Evolutionary conservation across 179 eudicot genomes (phyloP).

Genomic region (Patellifolia procumbens): DNA sequence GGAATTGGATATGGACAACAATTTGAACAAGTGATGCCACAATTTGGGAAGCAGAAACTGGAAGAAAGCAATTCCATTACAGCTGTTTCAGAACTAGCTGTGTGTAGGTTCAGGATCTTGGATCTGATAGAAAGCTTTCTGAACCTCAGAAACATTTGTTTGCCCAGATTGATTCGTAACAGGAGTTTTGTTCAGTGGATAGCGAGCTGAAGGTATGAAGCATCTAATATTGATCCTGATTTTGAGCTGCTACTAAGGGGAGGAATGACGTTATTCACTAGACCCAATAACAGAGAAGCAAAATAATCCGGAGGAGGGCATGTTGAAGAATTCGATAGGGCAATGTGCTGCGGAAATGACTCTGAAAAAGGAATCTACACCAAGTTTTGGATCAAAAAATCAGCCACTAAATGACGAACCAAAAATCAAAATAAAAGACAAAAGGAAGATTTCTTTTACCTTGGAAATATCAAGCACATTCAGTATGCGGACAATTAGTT

Average conservation of each 20-base stretch:
- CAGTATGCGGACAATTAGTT: slow-evolving; percentile 77
- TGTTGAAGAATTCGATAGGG: slow-evolving; percentile 62
- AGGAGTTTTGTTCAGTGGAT: slow-evolving; percentile 52
- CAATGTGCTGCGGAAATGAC: slow-evolving; percentile 78
- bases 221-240: slow-evolving; percentile 55
- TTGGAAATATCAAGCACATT: slow-evolving; percentile 75
- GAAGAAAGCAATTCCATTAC: slow-evolving; percentile 91
- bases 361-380: slow-evolving; percentile 92
- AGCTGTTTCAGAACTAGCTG: slow-evolving; percentile 96
- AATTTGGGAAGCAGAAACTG: slow-evolving; percentile 74
- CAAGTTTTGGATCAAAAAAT: slow-evolving; percentile 19
- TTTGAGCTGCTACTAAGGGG: slow-evolving; percentile 64
- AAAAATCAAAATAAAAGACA: not conserved
- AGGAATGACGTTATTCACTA: slow-evolving; percentile 88
- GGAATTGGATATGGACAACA: slow-evolving; percentile 85
- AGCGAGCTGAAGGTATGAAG: slow-evolving; percentile 45
- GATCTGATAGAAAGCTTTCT: slow-evolving; percentile 86
- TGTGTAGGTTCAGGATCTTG: slow-evolving; percentile 94
- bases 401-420: slow-evolving; percentile 12
- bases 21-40: slow-evolving; percentile 84
- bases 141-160: slow-evolving; percentile 59
- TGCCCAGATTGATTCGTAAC: slow-evolving; percentile 58
- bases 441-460: slow-evolving; percentile 39
- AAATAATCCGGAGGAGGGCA: slow-evolving; percentile 92
- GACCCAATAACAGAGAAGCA: slow-evolving; percentile 71